These are phyloP conservation scores for Phytophthora boehmeriae DNA, from an alignment of 352 stramenopile genomes.

Conservation along the genomic window DNA sequence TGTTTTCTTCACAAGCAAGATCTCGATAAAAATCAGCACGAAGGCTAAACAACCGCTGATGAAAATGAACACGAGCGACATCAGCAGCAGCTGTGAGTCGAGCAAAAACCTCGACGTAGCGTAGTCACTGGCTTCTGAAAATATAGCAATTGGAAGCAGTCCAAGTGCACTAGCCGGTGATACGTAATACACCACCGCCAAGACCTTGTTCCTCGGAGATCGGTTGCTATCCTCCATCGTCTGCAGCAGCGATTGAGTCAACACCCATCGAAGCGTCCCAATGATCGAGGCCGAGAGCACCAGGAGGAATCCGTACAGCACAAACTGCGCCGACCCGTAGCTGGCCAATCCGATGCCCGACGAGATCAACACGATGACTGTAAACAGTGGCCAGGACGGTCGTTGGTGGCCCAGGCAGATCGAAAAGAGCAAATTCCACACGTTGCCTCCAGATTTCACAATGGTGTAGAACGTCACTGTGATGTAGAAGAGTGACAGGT, in stretches of 20 bases:
- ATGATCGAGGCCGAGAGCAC: slow-evolving; percentile 75
- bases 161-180: slow-evolving; percentile 73
- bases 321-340: slow-evolving; percentile 80
- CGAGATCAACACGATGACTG: slow-evolving; percentile 72
- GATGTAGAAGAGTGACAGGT: slow-evolving; percentile 87
- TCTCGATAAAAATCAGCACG: slow-evolving; percentile 83
- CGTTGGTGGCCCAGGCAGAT: slow-evolving; percentile 77
- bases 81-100: slow-evolving; percentile 48
- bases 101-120: slow-evolving; percentile 63
- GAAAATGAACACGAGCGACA: slow-evolving; percentile 70
- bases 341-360: slow-evolving; percentile 74
- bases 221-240: slow-evolving; percentile 55
- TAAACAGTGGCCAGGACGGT: slow-evolving; percentile 51
- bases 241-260: slow-evolving; percentile 84
- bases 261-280: slow-evolving; percentile 77
- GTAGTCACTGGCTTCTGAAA: slow-evolving; percentile 55
- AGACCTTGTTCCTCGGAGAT: slow-evolving; percentile 52
- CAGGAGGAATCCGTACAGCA: slow-evolving; percentile 69
- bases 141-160: slow-evolving; percentile 70
- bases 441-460: slow-evolving; percentile 77
- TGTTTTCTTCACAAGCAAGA: slow-evolving; percentile 82
- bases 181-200: slow-evolving; percentile 87
- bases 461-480: slow-evolving; percentile 89
- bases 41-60: slow-evolving; percentile 74
- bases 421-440: slow-evolving; percentile 88